A percentile compares a stretch with the other conserved stretches of the same genome.
These are phyloP conservation scores for Termitomyces sp. DNA, from an alignment of 768 basidiomycete species.

Conservation along the genomic window DNA sequence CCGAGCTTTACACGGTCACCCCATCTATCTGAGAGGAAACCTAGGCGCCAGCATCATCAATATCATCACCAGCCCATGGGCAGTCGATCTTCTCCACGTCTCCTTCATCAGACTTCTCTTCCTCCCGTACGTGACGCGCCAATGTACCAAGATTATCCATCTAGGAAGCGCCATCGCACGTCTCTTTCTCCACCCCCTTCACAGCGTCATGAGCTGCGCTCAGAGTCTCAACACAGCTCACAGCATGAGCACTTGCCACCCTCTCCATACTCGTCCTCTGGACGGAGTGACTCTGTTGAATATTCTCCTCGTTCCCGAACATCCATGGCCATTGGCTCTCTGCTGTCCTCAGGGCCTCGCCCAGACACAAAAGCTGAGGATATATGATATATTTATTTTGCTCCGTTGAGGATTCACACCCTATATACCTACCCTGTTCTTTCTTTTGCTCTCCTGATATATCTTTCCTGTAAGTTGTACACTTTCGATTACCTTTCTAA, in stretches of 20 bases:
- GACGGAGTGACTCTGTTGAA: conserved; percentile 57
- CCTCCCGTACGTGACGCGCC: conserved; percentile 28
- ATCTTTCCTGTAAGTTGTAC: conserved; percentile 12
- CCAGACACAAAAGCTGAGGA: conserved; percentile 31
- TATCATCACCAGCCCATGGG: conserved; percentile 19
- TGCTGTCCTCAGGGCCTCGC: conserved; percentile 46
- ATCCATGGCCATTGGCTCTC: conserved; percentile 76
- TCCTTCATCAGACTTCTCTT: conserved; percentile 21
- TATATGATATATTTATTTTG: conserved; percentile 16
- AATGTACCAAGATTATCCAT: conserved; percentile 31
- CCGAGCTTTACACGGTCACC: conserved; percentile 32
- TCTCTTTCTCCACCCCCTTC: conserved; percentile 51
- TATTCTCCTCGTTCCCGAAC: conserved; percentile 67
- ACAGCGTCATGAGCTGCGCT: conserved; percentile 35
- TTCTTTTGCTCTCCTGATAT: conserved; percentile 1
- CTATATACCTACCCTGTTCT: neutral
- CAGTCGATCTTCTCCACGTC: conserved; percentile 35
- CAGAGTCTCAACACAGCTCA: conserved; percentile 23
- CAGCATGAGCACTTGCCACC: conserved; percentile 51
- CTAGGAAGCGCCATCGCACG: conserved; percentile 58
- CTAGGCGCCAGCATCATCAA: conserved; percentile 28
- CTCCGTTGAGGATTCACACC: neutral
- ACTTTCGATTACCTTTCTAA: conserved; percentile 1
- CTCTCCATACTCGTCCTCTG: conserved; percentile 69
- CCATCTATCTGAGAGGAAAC: conserved; percentile 25